Base-by-base conservation (phyloP, 1,284 basidiomycete genomes). In the Cystobasidium sp. region DNA sequence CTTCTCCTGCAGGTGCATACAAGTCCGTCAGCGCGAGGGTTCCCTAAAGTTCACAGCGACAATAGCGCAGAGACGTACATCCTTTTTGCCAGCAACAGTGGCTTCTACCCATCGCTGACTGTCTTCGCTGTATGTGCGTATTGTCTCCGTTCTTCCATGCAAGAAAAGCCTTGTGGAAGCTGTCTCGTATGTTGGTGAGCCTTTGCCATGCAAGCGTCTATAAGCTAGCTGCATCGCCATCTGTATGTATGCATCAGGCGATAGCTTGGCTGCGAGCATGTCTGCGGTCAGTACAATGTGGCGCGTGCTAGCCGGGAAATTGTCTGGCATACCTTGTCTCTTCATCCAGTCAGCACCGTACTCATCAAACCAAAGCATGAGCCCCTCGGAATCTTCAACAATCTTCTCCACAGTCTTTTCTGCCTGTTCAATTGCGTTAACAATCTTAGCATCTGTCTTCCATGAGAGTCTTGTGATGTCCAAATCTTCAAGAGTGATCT, bases 311-410 rank as follows among this genome's bases (percentile, higher is more conserved):
- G 20, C 31, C 20, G 18, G 14, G 16, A 37, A 64, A 39, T 41
- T 41, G 41, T 3, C 10, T 16, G 39, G 16, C 31, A 77, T 78
- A 91, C 93, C 89, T 59, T 87, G 81, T 77, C 85, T 86, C 83
- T 93, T 93, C 81, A 98, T 97, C 92, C 94, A 97, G 44, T 94
- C 90, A 0, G 89, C 86, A 3, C 94, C 95, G 83, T 91, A 97
- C 56, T 90, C 89, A 69, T 88, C 86, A 82, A 92, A 98, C 88
- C 91, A 93, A 41, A 95, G 84, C 75, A 92, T 88, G 75, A 89
- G 89, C 68, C 90, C 88, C 81, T 99, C 94, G 18, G 92, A 94
- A 81, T 96, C 88, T 47, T 87, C 84, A 49, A 92, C 88, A 64
- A 94, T 85, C 14, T 79, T 81, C 63, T 85, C 83, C 24, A 91